phyloP scores from a whole-genome alignment of 2,329 filamentous ascomycete species.

The Colletotrichum scovillei region DNA sequence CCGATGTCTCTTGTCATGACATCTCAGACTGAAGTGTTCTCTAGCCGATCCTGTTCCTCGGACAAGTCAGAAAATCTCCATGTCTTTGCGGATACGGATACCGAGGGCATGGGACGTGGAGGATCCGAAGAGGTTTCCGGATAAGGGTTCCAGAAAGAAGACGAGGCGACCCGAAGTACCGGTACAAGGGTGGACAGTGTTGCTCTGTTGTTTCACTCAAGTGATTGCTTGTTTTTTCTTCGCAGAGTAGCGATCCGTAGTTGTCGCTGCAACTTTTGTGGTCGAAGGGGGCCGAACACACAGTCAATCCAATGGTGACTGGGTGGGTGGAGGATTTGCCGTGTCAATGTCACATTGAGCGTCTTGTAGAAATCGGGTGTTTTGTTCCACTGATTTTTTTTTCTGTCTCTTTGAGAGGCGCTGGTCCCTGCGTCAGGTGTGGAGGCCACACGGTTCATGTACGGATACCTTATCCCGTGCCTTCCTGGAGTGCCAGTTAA shows the following conservation, averaged over 20 bases:
- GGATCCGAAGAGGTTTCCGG: neutral
- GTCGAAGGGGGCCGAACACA: no score
- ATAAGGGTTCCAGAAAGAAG: neutral
- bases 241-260: neutral
- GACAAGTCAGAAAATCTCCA: neutral
- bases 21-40: neutral
- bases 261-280: slow-evolving; percentile 18
- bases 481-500: no score
- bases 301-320: neutral
- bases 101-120: neutral
- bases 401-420: neutral
- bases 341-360: no score
- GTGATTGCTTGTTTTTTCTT: slow-evolving; percentile 15
- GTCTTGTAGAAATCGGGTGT: neutral
- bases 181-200: slow-evolving; percentile 20
- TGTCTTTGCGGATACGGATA: neutral
- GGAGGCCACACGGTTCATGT: neutral
- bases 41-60: neutral
- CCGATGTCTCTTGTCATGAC: neutral
- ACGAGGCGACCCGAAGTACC: slow-evolving; percentile 19
- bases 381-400: neutral
- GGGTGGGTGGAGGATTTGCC: no score
- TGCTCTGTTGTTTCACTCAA: slow-evolving; percentile 18
- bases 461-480: neutral
- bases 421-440: slow-evolving; percentile 25